Percentiles rank a stretch among this genome's conserved stretches.
Evolutionary conservation across 352 stramenopile genomes (phyloP).

Genomic region (Achlya hypogyna): DNA sequence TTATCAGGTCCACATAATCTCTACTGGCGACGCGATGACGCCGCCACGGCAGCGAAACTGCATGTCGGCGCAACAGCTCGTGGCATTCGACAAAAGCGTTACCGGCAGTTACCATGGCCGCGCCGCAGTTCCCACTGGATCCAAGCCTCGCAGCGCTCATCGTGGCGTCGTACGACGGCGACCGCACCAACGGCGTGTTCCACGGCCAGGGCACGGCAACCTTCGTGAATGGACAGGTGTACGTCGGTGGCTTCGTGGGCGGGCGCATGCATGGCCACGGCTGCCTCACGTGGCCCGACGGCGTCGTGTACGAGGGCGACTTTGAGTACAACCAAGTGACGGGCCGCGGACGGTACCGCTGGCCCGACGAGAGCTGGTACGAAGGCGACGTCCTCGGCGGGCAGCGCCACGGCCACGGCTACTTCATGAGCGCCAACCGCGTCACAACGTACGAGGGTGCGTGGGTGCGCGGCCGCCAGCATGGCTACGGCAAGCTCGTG

Average conservation of each 20-base stretch:
- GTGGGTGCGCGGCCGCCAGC: constrained; percentile 57
- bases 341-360: constrained; percentile 52
- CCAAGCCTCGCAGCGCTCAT: constrained; percentile 51
- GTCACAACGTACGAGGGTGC: constrained; percentile 55
- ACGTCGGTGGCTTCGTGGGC: constrained; percentile 47
- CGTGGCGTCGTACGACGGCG: constrained; percentile 37
- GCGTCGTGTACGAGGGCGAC: constrained; percentile 57
- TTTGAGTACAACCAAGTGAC: constrained; percentile 65
- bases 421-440: constrained; percentile 43
- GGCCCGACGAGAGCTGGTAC: constrained; percentile 79
- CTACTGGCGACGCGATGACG: too few species aligned
- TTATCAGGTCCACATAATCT: too few species aligned
- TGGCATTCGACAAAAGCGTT: too few species aligned
- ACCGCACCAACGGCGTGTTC: constrained; percentile 26
- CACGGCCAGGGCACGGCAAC: constrained; percentile 43
- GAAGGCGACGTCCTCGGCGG: constrained; percentile 54
- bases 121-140: constrained; percentile 33
- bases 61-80: too few species aligned
- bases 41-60: too few species aligned
- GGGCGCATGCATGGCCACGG: constrained; percentile 72
- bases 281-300: constrained; percentile 47
- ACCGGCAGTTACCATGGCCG: not conserved
- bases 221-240: constrained; percentile 62
- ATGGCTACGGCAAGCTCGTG: constrained; percentile 58
- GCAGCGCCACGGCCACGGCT: constrained; percentile 63